phyloP scores from a whole-genome alignment of 441 rosid species.

The Populus tomentosa region DNA sequence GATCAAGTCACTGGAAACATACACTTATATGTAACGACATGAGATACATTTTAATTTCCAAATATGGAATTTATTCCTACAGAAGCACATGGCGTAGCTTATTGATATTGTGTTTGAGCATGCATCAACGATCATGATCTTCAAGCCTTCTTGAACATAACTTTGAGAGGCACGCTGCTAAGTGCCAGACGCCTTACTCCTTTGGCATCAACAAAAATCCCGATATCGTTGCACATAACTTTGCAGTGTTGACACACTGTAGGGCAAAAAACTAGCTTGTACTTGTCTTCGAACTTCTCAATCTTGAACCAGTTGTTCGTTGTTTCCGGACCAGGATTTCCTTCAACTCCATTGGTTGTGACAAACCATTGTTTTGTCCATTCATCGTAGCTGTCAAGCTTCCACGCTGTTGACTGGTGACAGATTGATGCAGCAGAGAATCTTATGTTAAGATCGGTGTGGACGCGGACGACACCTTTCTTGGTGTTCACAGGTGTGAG shows the following conservation, averaged over 20 bases:
- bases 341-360: constrained; percentile 43
- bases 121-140: neutral
- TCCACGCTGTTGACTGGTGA: constrained; percentile 42
- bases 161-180: constrained; percentile 45
- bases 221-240: constrained; percentile 47
- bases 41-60: too few species aligned
- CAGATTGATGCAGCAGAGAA: constrained; percentile 38
- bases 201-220: constrained; percentile 34
- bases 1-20: too few species aligned
- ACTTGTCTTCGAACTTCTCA: constrained; percentile 9
- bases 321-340: constrained; percentile 45
- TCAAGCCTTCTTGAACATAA: constrained; percentile 47
- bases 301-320: constrained; percentile 19
- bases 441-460: constrained; percentile 49
- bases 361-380: constrained; percentile 36
- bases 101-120: neutral
- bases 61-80: too few species aligned
- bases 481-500: constrained; percentile 33
- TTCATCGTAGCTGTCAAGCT: constrained; percentile 36
- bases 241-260: constrained; percentile 44
- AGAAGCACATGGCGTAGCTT: neutral
- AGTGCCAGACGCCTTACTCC: constrained; percentile 41
- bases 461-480: constrained; percentile 28
- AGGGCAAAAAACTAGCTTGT: too few species aligned
- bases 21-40: too few species aligned